phyloP scores from a whole-genome alignment of 345 rosid species.

The Durio zibethinus region DNA sequence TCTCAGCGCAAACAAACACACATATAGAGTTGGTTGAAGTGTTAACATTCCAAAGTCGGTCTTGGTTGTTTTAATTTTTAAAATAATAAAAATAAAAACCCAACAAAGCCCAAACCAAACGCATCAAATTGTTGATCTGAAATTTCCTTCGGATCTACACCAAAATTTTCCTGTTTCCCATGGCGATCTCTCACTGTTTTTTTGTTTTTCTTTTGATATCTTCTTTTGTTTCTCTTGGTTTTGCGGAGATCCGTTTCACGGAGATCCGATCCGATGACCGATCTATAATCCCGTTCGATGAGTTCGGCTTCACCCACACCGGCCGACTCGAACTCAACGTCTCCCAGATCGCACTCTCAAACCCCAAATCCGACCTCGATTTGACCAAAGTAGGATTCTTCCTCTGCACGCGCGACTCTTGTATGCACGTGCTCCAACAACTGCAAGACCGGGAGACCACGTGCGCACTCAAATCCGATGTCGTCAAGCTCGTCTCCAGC shows the following conservation, averaged over 20 bases:
- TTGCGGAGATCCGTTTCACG: slow-evolving; percentile 63
- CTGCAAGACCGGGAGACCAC: slow-evolving; percentile 68
- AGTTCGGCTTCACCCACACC: slow-evolving; percentile 82
- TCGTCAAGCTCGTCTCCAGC: slow-evolving; percentile 56
- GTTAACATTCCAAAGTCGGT: not conserved
- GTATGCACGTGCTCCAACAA: slow-evolving; percentile 74
- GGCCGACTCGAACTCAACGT: slow-evolving; percentile 81
- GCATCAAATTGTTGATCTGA: slow-evolving; percentile 1
- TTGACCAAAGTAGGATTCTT: slow-evolving; percentile 78
- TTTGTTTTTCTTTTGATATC: slow-evolving; percentile 18
- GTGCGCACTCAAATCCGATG: slow-evolving; percentile 69
- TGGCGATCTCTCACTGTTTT: slow-evolving; percentile 33
- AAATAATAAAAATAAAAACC: not conserved
- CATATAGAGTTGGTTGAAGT: not conserved
- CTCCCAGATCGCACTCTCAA: slow-evolving; percentile 48
- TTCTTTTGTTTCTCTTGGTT: slow-evolving; percentile 28
- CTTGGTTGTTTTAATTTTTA: not conserved
- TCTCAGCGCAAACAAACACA: not conserved
- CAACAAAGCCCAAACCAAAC: not conserved
- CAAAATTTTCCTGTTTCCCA: not conserved
- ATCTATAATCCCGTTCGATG: slow-evolving; percentile 70
- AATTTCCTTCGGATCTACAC: not conserved
- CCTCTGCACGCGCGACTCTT: slow-evolving; percentile 83
- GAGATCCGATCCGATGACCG: slow-evolving; percentile 78
- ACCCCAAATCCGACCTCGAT: slow-evolving; percentile 56